A percentile compares a stretch with the other conserved stretches of the same genome.
phyloP scores from a whole-genome alignment of 2,329 filamentous ascomycete species.

The Parafenestella ontariensis region DNA sequence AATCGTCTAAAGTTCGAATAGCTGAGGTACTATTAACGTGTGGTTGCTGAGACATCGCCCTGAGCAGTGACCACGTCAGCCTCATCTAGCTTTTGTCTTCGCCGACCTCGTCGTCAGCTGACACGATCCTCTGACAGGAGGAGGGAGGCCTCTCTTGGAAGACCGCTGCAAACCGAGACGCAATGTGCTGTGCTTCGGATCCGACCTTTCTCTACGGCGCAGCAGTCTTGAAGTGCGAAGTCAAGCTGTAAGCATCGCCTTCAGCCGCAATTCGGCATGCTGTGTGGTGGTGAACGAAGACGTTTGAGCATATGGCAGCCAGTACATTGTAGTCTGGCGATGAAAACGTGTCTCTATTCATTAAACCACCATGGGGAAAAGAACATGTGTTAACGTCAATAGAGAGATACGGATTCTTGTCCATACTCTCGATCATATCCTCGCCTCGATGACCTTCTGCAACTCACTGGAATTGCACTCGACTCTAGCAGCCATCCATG shows the following conservation, averaged over 20 bases:
- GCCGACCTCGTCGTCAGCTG: background rate
- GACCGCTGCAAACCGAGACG: background rate
- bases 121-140: background rate
- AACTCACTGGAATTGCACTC: no score
- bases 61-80: background rate
- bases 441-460: no score
- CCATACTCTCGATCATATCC: no score
- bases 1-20: background rate
- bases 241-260: background rate
- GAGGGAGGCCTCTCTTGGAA: background rate
- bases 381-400: no score
- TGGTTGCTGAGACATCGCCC: background rate
- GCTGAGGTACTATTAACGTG: background rate
- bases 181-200: background rate
- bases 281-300: background rate
- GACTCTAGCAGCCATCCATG: no score
- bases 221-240: background rate
- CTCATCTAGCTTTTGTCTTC: background rate
- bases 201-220: background rate
- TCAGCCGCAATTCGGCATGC: background rate
- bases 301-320: no score
- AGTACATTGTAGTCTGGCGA: no score
- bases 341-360: no score
- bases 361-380: no score
- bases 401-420: no score